Base-by-base conservation (phyloP, 2,329 filamentous ascomycete species). In the Ascochyta viciae-villosae region DNA sequence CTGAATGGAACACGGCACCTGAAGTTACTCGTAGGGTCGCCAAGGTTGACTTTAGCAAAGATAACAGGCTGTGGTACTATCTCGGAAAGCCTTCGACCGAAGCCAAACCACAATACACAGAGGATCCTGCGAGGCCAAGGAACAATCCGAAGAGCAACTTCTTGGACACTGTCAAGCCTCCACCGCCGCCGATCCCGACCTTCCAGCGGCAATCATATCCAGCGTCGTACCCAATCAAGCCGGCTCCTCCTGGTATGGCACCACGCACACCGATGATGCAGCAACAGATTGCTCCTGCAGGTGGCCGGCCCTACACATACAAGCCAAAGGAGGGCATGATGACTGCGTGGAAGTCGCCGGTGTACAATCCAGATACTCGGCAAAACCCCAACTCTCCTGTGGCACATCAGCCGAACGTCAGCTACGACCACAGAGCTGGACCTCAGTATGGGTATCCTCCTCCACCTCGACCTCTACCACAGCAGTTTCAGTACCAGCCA, bases 71-170 rank as follows among this genome's bases (percentile, higher is more conserved):
- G 16, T 98, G 93, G 91, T 85, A 92, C 77, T 98, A 97, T 74
- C 83, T 99, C 57, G 91, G 91, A 29, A 87, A 87, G 73, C 85
- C 84, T 19, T 98, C 94, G 22, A 97, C 94, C 6, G 94, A 98
- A 70, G 90, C 92, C 50, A 92, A 89, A 74, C 89, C 92, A 24
- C 92, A 96, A 73, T 99, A 95, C 77, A 96, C 93, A 4, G 90
- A 95, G 67, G 87, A 96, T 76, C 85, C 84, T 39, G 78, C 76
- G 55, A 81, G 80, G 54, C 82, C 77, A n/a, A 79, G 79, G 41
- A 83, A 91, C 74, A 91, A 91, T 57, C 78, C 82, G 2, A 88
- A 85, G 76, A 87, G 87, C 63, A 90, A 89, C 71, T 93, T 89
- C 74, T 75, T 92, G 71, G 88, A 91, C 41, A 87, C 88, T 2